Percentiles rank a stretch among this genome's conserved stretches.
phyloP scores from a whole-genome alignment of 768 basidiomycete genomes.

The Clitopilus hobsonii region DNA sequence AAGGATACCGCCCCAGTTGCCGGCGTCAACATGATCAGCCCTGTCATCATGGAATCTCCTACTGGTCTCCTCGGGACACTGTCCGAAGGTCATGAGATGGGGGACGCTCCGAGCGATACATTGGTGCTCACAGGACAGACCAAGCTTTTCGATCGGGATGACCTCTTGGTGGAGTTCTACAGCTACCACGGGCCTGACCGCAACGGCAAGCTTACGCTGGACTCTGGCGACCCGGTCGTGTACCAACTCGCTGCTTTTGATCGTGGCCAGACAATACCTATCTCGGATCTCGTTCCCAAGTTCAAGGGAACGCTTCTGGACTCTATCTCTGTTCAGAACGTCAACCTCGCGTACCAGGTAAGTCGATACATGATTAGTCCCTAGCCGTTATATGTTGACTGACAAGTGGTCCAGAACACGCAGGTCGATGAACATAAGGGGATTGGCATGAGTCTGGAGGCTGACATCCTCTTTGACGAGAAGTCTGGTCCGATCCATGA shows the following conservation, averaged over 20 bases:
- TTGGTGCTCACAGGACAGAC: background rate
- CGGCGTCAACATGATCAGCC: too few relatives aligned
- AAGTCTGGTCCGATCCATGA: background rate
- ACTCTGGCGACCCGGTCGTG: background rate
- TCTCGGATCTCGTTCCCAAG: background rate
- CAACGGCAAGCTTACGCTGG: background rate
- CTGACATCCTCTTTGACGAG: background rate
- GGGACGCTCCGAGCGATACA: background rate
- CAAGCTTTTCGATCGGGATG: background rate
- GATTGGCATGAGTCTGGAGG: background rate
- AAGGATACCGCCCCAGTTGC: too few relatives aligned
- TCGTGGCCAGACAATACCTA: background rate
- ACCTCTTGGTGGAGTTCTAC: background rate
- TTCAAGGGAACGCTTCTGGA: background rate
- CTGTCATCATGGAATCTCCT: too few relatives aligned
- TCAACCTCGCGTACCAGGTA: background rate
- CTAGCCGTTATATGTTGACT: background rate
- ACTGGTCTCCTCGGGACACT: too few relatives aligned
- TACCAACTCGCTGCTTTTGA: background rate
- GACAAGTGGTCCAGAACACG: background rate
- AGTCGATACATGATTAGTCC: background rate
- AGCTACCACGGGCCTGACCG: background rate
- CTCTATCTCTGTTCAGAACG: background rate
- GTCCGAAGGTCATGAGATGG: background rate
- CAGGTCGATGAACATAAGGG: background rate